Base-by-base conservation (phyloP, 257 asterid species). In the Solanum chiquidenum region DNA sequence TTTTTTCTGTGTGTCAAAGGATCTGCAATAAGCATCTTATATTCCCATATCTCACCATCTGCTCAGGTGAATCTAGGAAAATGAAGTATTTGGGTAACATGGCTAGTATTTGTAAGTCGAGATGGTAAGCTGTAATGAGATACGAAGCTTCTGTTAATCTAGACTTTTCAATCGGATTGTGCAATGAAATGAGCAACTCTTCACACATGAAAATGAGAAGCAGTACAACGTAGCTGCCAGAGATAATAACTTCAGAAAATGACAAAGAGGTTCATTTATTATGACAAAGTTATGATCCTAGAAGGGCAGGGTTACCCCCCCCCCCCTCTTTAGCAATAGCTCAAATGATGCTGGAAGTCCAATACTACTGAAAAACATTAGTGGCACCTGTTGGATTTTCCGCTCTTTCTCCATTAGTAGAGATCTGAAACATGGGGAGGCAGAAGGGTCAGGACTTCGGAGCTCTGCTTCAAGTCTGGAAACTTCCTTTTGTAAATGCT, bases 381-480 rank as follows among this genome's bases (percentile, higher is more conserved):
- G 68, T 46, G 40, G 38, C 92, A 96, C 99, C 99, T 96, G 93
- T 91, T 94, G 95, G 90, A 97, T 97, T 93, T 94, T 95, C 90
- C 87, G 10, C 72, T 96, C 98, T 94, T 95, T 96, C 88, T 96
- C 96, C 87, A 86, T 90, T 89, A 97, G 95, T 91, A 96, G 88
- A 88, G 98, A 89, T 86, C 88, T 94, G 44, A 97, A 88, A 87
- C 92, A 88, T 60, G 97, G 90, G 80, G 98, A 91, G 88, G 92
- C 92, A 58, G 93, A 91, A 40, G 94, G 93, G 60, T 92, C 95
- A 5, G 98, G 99, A 94, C 94, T 97, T 86, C 89, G 94, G 87
- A 94, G 96, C 92, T 95, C 99, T 80, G 99, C 96, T 93, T 95
- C 99, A 55, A 97, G 98, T 87, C 98, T 92, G 74, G 99, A 95